Conservation (phyloP, 176 grass and related monocot species). For the maize (Zea mays) region DNA sequence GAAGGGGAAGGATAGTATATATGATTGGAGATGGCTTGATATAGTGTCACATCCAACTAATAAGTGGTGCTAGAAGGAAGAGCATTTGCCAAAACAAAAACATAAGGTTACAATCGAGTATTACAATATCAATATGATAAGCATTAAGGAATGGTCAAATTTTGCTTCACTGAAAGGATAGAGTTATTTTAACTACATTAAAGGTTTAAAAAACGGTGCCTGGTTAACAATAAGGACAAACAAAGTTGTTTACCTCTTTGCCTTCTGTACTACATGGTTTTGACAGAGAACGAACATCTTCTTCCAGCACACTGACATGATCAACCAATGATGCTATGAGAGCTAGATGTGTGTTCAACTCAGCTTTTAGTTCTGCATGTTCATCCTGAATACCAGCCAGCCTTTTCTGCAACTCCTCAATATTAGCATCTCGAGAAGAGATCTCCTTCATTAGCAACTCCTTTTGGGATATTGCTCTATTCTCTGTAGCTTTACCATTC, state of each 20-base stretch:
- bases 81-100: constrained; percentile 10
- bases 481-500: constrained; percentile 55
- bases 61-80: constrained; percentile 1
- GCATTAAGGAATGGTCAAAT: neutral
- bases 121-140: neutral
- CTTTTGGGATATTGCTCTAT: constrained; percentile 44
- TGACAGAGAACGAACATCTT: constrained; percentile 51
- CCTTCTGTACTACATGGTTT: constrained; percentile 35
- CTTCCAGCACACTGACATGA: constrained; percentile 56
- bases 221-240: constrained; percentile 11
- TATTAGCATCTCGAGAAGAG: constrained; percentile 39
- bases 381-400: constrained; percentile 51
- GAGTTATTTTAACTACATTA: neutral
- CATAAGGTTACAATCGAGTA: neutral
- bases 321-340: constrained; percentile 57
- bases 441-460: constrained; percentile 53
- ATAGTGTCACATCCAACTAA: neutral
- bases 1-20: neutral
- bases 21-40: neutral
- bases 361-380: constrained; percentile 56
- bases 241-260: constrained; percentile 44
- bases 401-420: constrained; percentile 54
- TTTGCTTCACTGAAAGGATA: neutral
- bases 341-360: constrained; percentile 46
- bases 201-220: neutral